A percentile compares a stretch with the other conserved stretches of the same genome.
Evolutionary conservation across 805 yeast species (phyloP).

Genomic region (Pichia occidentalis): DNA sequence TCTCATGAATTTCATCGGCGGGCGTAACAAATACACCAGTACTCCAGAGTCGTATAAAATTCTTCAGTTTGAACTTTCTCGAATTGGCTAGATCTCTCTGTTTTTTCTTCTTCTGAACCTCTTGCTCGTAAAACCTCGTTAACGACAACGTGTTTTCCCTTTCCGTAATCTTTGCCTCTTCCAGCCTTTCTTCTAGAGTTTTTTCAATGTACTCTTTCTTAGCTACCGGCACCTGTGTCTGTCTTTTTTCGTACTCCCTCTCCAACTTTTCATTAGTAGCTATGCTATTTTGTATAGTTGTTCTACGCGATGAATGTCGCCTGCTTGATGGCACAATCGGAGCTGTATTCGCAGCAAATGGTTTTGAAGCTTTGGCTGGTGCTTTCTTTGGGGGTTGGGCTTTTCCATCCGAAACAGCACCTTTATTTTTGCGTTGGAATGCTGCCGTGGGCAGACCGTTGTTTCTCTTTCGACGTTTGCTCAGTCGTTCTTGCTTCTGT

Average conservation of each 20-base stretch:
- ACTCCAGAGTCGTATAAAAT: conserved; percentile 50
- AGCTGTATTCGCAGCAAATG: not conserved
- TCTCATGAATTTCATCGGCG: conserved; percentile 49
- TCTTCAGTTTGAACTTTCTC: conserved; percentile 52
- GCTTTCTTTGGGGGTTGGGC: conserved; percentile 13
- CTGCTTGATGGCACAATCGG: conserved; percentile 40
- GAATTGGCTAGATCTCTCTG: conserved; percentile 69
- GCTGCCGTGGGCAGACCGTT: conserved; percentile 22
- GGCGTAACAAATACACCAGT: conserved; percentile 52
- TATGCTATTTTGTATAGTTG: conserved; percentile 72
- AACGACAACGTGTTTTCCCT: conserved; percentile 65
- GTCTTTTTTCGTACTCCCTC: conserved; percentile 55
- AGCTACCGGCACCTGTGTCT: conserved; percentile 20
- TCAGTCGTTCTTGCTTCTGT: conserved; percentile 27
- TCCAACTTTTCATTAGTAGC: conserved; percentile 69
- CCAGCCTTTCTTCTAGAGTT: conserved; percentile 66
- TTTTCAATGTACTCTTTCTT: conserved; percentile 37
- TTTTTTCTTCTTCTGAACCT: conserved; percentile 66
- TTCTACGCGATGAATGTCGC: conserved; percentile 68
- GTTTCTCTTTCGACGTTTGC: conserved; percentile 41
- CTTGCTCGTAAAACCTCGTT: conserved; percentile 76
- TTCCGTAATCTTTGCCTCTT: conserved; percentile 87
- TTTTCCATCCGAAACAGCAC: conserved; percentile 7
- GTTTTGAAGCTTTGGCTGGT: conserved; percentile 2
- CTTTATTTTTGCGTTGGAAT: conserved; percentile 19